phyloP scores from a whole-genome alignment of 164 flowering plant genomes.

The Hamamelis virginiana region DNA sequence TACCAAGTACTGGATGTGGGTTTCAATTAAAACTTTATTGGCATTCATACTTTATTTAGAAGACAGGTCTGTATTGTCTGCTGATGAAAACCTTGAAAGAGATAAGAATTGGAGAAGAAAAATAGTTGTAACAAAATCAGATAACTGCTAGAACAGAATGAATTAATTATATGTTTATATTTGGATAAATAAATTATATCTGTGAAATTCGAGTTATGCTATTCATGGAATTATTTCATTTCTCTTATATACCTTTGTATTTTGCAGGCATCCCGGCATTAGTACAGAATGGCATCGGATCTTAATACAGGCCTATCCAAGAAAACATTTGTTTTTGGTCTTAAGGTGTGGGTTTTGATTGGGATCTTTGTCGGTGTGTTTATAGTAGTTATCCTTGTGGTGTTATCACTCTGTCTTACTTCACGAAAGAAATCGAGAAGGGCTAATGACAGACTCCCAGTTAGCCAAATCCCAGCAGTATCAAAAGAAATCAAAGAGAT shows the following conservation, averaged over 20 bases:
- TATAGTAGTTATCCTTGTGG: slow-evolving; percentile 45
- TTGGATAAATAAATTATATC: background rate
- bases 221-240: background rate
- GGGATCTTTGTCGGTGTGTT: slow-evolving; percentile 53
- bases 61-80: background rate
- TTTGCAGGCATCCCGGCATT: slow-evolving; percentile 17
- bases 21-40: no score
- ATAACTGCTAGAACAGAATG: no score
- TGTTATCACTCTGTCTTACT: slow-evolving; percentile 53
- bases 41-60: no score
- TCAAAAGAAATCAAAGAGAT: slow-evolving; percentile 82
- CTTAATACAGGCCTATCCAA: slow-evolving; percentile 52
- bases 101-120: no score
- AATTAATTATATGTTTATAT: no score
- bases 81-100: background rate
- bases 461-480: slow-evolving; percentile 44
- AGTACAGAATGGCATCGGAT: slow-evolving; percentile 44
- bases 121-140: background rate
- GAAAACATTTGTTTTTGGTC: slow-evolving; percentile 45
- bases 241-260: background rate
- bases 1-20: no score
- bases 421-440: slow-evolving; percentile 61
- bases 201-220: background rate
- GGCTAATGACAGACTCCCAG: slow-evolving; percentile 34
- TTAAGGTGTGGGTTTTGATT: slow-evolving; percentile 71